A percentile compares a stretch with the other conserved stretches of the same genome.
phyloP scores from a whole-genome alignment of 495 filamentous ascomycete species.

The Mycothermus thermophilus region DNA sequence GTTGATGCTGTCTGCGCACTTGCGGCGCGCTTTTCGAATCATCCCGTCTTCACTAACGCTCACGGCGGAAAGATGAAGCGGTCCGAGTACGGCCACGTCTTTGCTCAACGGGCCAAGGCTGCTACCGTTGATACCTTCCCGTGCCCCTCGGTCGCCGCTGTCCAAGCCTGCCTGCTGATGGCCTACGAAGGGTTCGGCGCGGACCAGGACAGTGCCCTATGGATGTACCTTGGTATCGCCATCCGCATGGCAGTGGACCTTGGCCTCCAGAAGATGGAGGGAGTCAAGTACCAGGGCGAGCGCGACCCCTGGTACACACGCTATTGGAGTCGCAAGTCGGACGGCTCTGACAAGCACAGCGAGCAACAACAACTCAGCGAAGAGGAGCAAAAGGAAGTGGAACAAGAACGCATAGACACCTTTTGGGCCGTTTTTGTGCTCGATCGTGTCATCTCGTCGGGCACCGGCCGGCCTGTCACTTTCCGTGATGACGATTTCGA shows the following conservation, averaged over 20 bases:
- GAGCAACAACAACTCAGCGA: conserved; percentile 31
- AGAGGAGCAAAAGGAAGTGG: conserved; percentile 42
- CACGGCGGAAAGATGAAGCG: conserved; percentile 39
- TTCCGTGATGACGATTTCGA: conserved; percentile 72
- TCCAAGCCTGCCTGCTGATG: conserved; percentile 66
- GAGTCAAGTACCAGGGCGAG: conserved; percentile 53
- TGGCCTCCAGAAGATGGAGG: conserved; percentile 64
- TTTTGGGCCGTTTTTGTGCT: conserved; percentile 82
- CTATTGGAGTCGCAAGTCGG: conserved; percentile 22
- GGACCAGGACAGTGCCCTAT: conserved; percentile 72
- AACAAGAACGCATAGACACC: conserved; percentile 65
- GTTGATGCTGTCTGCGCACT: conserved; percentile 74
- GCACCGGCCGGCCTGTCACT: conserved; percentile 66
- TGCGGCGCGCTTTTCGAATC: conserved; percentile 65
- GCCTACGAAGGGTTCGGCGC: conserved; percentile 79
- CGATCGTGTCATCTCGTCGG: conserved; percentile 72
- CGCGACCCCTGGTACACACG: conserved; percentile 35
- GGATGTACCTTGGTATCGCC: conserved; percentile 78
- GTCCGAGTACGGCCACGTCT: conserved; percentile 54
- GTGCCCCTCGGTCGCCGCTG: conserved; percentile 63
- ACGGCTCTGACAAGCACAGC: conserved; percentile 21
- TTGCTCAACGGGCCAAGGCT: conserved; percentile 62
- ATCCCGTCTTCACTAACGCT: conserved; percentile 45
- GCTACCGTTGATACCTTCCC: conserved; percentile 62
- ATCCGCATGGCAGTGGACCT: conserved; percentile 80